Conservation (phyloP, 2,329 filamentous ascomycete species). For the Pestalotiopsis sp. region DNA sequence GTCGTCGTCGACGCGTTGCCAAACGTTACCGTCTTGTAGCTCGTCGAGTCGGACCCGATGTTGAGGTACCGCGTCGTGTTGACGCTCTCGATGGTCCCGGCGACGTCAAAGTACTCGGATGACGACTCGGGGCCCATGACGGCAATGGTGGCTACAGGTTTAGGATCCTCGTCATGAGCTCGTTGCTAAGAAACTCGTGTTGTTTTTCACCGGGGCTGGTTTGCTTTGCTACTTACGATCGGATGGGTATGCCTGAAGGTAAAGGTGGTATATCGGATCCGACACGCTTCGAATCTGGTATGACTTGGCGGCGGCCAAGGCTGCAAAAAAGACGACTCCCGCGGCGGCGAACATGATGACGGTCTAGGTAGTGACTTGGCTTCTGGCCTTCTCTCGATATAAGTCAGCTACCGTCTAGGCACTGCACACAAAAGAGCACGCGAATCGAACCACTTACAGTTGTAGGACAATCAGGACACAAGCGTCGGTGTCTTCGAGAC, state of each 20-base stretch:
- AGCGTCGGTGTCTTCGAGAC: no score
- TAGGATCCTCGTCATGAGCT: not conserved
- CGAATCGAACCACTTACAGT: no score
- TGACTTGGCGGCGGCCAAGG: constrained; percentile 37
- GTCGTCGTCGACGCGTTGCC: constrained; percentile 42
- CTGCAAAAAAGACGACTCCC: constrained; percentile 13
- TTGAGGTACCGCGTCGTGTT: constrained; percentile 53
- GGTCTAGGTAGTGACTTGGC: not conserved
- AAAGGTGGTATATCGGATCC: constrained; percentile 55
- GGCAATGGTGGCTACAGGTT: constrained; percentile 38
- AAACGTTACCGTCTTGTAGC: constrained; percentile 56
- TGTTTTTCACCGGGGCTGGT: no score
- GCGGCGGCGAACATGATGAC: constrained; percentile 20
- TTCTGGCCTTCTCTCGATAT: no score
- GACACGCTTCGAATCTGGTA: constrained; percentile 53
- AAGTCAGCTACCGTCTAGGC: no score
- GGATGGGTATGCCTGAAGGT: constrained; percentile 49
- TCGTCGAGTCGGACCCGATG: constrained; percentile 46
- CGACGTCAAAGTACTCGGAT: constrained; percentile 53
- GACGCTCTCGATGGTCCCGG: constrained; percentile 49
- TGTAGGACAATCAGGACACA: no score
- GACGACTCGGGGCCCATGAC: constrained; percentile 55
- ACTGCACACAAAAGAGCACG: no score
- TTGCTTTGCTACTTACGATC: constrained; percentile 34
- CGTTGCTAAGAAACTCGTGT: not conserved